Evolutionary conservation across 2,329 filamentous ascomycete genomes (phyloP), one percentile per base, ranked within the genome.

Genomic region (Fusarium haematococcum): DNA sequence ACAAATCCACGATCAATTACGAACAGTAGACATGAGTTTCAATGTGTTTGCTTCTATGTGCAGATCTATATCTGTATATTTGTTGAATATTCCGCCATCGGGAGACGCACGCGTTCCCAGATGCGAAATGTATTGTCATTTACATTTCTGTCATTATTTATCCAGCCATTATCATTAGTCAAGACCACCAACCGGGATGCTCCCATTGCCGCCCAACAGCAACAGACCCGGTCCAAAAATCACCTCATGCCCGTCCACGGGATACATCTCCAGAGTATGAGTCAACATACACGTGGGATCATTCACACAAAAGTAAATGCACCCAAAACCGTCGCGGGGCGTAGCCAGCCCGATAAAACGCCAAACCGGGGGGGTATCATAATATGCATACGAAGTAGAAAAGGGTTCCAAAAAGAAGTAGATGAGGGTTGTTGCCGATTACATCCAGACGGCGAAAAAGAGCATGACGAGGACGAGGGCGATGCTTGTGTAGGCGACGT

Each of bases 401-500:
- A 59, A 67, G 67, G 50, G 16, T 54, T 64, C 41, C 41, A 50
- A 61, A 37, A 32, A 67, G 39, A 30, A 41, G 32, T 35, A 35
- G 32, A 45, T 45, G 39, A 11, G 18, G 39, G 11, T 41, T 25
- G 30, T 32, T 10, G 18, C 7, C 30, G 11, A 14, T 35, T 65
- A 79, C 77, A 79, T 79, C 72, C 73, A 79, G 37, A 81, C 74
- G 11, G 79, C 75, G 33, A 80, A 76, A 37, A 77, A 77, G 57
- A 81, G 66, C 66, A 81, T 80, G 45, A 80, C 69, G 16, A 73
- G 77, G 3, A 78, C 78, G 25, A 81, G 66, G n/a, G 76, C 74
- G 25, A 78, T 71, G 48, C 80, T 80, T 32, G 79, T 74, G 20
- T 74, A 73, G n/a, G 79, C 75, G 30, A 82, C 73, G 25, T 77